A percentile compares a stretch with the other conserved stretches of the same genome.
Evolutionary conservation across 495 filamentous ascomycete species (phyloP).

Genomic region (Neurospora sp.): DNA sequence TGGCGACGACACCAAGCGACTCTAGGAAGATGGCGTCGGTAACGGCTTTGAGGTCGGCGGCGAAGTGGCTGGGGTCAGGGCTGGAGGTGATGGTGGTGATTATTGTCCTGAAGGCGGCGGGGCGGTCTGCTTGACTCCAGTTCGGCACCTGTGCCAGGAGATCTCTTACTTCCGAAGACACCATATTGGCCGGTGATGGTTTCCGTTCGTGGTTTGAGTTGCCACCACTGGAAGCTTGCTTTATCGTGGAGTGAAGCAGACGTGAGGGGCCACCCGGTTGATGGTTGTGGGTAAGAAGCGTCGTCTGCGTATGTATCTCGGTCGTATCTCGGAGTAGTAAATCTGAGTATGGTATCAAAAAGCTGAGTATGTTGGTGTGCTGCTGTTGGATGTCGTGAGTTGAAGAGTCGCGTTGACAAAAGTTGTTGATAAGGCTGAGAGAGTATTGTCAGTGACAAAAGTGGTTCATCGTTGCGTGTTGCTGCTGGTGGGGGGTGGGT

Average conservation of each 20-base stretch:
- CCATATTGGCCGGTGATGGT: conserved; percentile 5
- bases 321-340: not conserved
- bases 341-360: not conserved
- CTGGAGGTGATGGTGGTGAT: conserved; percentile 51
- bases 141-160: conserved; percentile 44
- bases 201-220: not conserved
- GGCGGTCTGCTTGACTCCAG: conserved; percentile 37
- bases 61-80: conserved; percentile 43
- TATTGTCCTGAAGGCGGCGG: conserved; percentile 53
- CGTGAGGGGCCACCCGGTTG: not conserved
- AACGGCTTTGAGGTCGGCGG: conserved; percentile 59
- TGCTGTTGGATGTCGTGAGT: not conserved
- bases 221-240: not conserved
- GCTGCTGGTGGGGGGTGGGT: not conserved
- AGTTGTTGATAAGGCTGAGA: not conserved
- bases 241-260: not conserved
- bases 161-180: conserved; percentile 29
- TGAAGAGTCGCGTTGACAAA: not conserved
- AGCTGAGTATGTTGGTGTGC: not conserved
- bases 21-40: conserved; percentile 58
- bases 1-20: conserved; percentile 62
- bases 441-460: not conserved
- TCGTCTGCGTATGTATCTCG: not conserved
- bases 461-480: not conserved
- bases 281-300: not conserved